phyloP scores from a whole-genome alignment of 805 yeast genomes.

The Saccharomyces kudriavzevii region DNA sequence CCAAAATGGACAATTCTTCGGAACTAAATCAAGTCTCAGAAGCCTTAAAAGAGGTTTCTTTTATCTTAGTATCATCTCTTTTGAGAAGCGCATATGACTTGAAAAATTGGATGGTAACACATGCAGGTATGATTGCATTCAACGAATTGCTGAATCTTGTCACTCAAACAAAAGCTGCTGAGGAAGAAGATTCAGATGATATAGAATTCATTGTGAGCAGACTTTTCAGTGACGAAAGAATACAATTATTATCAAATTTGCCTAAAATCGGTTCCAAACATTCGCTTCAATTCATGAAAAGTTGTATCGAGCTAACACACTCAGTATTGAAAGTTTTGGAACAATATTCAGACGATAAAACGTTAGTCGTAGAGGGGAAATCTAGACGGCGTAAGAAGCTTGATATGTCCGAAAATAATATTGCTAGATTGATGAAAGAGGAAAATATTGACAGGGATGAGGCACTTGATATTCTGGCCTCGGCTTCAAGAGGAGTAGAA shows the following conservation, averaged over 20 bases:
- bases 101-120: constrained; percentile 52
- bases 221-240: constrained; percentile 57
- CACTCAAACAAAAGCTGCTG: constrained; percentile 32
- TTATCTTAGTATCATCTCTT: constrained; percentile 40
- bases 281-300: constrained; percentile 53
- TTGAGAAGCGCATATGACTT: constrained; percentile 35
- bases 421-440: constrained; percentile 32
- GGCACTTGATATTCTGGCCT: constrained; percentile 24
- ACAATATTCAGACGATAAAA: constrained; percentile 43
- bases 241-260: constrained; percentile 47
- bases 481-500: constrained; percentile 7
- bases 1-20: constrained; percentile 20
- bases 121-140: constrained; percentile 62
- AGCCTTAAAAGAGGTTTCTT: constrained; percentile 53
- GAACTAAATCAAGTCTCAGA: constrained; percentile 40
- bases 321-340: constrained; percentile 62
- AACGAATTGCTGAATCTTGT: constrained; percentile 48
- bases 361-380: constrained; percentile 40
- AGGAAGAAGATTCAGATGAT: constrained; percentile 33
- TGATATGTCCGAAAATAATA: constrained; percentile 22
- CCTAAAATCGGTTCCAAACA: constrained; percentile 59
- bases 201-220: constrained; percentile 51
- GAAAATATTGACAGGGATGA: constrained; percentile 27
- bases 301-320: constrained; percentile 57
- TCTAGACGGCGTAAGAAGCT: constrained; percentile 30